Evolutionary conservation across 139 green algal species (phyloP).

Genomic region (Tetradesmus lagerheimii): DNA sequence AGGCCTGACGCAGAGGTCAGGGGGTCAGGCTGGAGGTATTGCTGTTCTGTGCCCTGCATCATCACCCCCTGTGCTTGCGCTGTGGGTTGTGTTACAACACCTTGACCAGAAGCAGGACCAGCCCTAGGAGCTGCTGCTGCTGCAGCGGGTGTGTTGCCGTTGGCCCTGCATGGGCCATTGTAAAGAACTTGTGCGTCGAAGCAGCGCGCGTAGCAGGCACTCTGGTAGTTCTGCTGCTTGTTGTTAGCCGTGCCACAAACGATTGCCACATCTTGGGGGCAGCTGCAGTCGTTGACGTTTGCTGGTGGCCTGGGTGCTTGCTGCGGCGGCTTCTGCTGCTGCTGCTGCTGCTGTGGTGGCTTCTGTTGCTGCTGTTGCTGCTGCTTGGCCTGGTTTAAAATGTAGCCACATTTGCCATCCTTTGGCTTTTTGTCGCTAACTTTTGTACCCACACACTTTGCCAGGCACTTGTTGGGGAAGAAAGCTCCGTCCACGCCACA

Average conservation of each 20-base stretch:
- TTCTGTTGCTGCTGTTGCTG: not conserved
- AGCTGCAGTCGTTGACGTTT: not conserved
- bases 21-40: not conserved
- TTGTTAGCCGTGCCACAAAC: not conserved
- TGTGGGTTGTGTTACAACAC: not conserved
- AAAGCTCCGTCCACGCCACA: conserved; percentile 22
- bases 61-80: not conserved
- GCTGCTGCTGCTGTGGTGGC: not conserved
- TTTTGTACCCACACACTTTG: conserved; percentile 1
- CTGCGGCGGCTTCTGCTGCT: not conserved
- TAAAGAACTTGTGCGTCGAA: not conserved
- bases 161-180: not conserved
- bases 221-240: conserved; percentile 19
- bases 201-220: not conserved
- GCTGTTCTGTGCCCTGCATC: not conserved
- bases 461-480: conserved; percentile 20
- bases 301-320: not conserved
- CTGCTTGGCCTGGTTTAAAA: not conserved
- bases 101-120: not conserved
- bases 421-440: not conserved
- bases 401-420: conserved; percentile 25
- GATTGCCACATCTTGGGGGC: not conserved
- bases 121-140: conserved; percentile 4
- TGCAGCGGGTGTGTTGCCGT: not conserved
- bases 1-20: not conserved